Conservation (phyloP, 2,329 filamentous ascomycete species). For the Penicillium sp. region DNA sequence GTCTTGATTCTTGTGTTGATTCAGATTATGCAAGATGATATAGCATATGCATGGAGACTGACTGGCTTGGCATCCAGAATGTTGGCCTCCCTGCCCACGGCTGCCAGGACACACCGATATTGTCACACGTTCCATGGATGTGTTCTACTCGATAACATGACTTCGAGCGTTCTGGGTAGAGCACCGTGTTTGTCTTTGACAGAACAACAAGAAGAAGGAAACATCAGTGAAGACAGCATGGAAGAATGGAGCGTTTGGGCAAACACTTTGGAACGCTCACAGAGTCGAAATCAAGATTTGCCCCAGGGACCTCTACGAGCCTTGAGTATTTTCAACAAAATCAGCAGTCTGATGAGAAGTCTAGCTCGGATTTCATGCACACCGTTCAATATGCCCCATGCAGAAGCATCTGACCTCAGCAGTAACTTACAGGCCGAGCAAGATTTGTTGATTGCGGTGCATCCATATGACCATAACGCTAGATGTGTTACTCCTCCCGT, state of each 20-base stretch:
- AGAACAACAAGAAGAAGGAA: slow-evolving; percentile 5
- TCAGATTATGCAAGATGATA: slow-evolving; percentile 56
- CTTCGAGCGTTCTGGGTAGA: slow-evolving; percentile 10
- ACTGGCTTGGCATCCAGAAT: slow-evolving; percentile 58
- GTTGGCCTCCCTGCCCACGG: slow-evolving; percentile 8
- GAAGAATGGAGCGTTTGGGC: slow-evolving; percentile 24
- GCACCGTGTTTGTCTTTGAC: slow-evolving; percentile 9
- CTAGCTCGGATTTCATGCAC: slow-evolving; percentile 3
- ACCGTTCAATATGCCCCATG: background rate
- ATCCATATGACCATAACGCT: slow-evolving; percentile 3
- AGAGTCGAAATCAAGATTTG: background rate
- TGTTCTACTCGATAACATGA: slow-evolving; percentile 17
- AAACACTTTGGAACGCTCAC: background rate
- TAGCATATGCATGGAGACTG: slow-evolving; percentile 59
- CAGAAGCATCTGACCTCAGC: background rate
- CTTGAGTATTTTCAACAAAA: slow-evolving; percentile 17
- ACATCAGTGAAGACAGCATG: slow-evolving; percentile 17
- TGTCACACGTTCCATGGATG: slow-evolving; percentile 17
- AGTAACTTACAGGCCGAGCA: slow-evolving; percentile 5
- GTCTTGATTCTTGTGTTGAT: slow-evolving; percentile 60
- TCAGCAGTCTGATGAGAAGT: slow-evolving; percentile 12
- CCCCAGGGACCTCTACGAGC: slow-evolving; percentile 12
- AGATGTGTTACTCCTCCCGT: slow-evolving; percentile 12
- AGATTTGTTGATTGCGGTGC: background rate
- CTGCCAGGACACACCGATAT: slow-evolving; percentile 9